Base-by-base conservation (phyloP, 164 flowering plant species). In the Umbellularia californica region DNA sequence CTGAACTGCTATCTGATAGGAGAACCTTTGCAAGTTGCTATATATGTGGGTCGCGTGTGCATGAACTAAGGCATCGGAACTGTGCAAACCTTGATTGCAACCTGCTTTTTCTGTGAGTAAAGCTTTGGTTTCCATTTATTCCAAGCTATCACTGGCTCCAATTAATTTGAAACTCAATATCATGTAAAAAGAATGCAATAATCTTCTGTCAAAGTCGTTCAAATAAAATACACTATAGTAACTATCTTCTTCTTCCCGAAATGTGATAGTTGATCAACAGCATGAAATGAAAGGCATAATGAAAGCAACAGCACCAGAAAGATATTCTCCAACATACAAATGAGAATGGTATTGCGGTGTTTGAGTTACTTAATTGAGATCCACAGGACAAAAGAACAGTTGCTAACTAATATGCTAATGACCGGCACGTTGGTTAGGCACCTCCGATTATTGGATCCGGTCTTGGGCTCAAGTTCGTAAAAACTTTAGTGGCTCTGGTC, bases 61-160 rank as follows among this genome's bases (percentile, higher is more conserved):
- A 52, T 69, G 90, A 87, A 58, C 77, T 89, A 76, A 90, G 96
- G 81, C 98, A 93, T 73, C 87, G 96, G 1, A 95, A 95, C 73
- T 95, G 99, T 81, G 94, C 97, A 50, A 95, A 95, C 85, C 79
- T 92, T 33, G 98, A 93, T 84, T 95, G 99, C 89, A 93, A 93
- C 81, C 86, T 90, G 28, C 96, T 95, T 68, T 92, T 88, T 76
- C 84, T 95, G 97, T 94, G 82, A 91, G 98, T 85, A 65, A n/a
- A 25, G 27, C 79, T 74, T 27, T 68, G 75, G 24, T 70, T 9
- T 10, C 63, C 50, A 55, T 55, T 70, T 73, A 51, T 24, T 55
- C 17, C 35, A 14, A 25, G 14, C 17, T 20, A 15, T 47, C 60
- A 71, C 63, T 24, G 24, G 5, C 12, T 22, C 28, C 23, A 30